Conservation (phyloP, 805 yeast genomes). For the Wickerhamomyces xylosicus region DNA sequence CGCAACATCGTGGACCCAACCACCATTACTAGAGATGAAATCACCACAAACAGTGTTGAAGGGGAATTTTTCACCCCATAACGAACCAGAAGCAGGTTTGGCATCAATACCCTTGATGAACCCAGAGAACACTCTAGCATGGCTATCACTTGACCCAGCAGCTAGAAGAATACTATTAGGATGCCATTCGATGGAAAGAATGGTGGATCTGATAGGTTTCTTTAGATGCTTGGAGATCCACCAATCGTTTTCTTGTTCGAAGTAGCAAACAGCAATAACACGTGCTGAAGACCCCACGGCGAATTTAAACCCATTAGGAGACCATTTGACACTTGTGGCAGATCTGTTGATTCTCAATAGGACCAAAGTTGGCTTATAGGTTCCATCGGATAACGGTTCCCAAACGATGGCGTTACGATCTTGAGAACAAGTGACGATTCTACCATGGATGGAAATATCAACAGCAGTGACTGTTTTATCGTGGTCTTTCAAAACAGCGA, state of each 20-base stretch:
- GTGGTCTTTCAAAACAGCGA: slow-evolving; percentile 69
- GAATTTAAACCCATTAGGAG: slow-evolving; percentile 88
- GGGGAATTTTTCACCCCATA: slow-evolving; percentile 94
- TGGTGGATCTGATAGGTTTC: slow-evolving; percentile 85
- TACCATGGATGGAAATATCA: slow-evolving; percentile 81
- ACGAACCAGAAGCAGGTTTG: slow-evolving; percentile 59
- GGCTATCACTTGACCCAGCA: slow-evolving; percentile 90
- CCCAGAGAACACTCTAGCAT: slow-evolving; percentile 80
- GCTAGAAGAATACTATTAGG: slow-evolving; percentile 83
- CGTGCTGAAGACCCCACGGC: slow-evolving; percentile 97
- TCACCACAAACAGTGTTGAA: slow-evolving; percentile 89
- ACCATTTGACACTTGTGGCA: slow-evolving; percentile 92
- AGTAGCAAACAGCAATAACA: slow-evolving; percentile 90
- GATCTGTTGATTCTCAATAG: slow-evolving; percentile 89
- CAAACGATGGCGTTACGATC: slow-evolving; percentile 97
- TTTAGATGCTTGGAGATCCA: slow-evolving; percentile 98
- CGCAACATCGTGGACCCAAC: slow-evolving; percentile 88
- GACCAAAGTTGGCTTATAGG: slow-evolving; percentile 83
- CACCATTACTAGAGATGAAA: slow-evolving; percentile 55
- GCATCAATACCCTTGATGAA: slow-evolving; percentile 81
- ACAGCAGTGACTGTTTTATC: slow-evolving; percentile 93
- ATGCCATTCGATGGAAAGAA: slow-evolving; percentile 84
- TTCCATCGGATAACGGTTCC: slow-evolving; percentile 57
- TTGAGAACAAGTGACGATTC: slow-evolving; percentile 93
- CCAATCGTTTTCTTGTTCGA: slow-evolving; percentile 96